Conservation (phyloP, 2,329 filamentous ascomycete genomes). For the Pseudogymnoascus sp. region DNA sequence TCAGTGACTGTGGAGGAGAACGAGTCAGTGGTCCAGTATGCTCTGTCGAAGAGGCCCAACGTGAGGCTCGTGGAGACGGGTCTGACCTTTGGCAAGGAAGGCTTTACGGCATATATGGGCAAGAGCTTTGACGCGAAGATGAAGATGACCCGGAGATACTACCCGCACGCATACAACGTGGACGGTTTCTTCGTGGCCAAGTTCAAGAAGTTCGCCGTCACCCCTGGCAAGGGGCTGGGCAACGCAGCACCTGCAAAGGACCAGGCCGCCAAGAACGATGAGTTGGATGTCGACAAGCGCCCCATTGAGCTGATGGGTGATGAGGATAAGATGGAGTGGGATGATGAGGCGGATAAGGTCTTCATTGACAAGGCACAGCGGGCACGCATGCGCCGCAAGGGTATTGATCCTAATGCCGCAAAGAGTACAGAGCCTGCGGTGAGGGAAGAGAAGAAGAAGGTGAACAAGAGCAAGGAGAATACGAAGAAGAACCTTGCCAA, state of each 20-base stretch:
- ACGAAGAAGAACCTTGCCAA: slow-evolving; percentile 8
- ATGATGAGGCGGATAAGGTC: slow-evolving; percentile 64
- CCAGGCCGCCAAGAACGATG: slow-evolving; percentile 34
- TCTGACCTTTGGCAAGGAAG: slow-evolving; percentile 82
- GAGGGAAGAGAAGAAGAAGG: slow-evolving; percentile 20
- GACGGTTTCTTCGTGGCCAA: slow-evolving; percentile 99
- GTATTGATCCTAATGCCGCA: slow-evolving; percentile 52
- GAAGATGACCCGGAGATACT: slow-evolving; percentile 76
- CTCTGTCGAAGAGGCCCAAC: slow-evolving; percentile 83
- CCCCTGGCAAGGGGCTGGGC: slow-evolving; percentile 43
- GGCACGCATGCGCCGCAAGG: slow-evolving; percentile 66
- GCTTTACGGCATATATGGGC: slow-evolving; percentile 83
- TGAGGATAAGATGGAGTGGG: slow-evolving; percentile 63
- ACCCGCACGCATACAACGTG: slow-evolving; percentile 88
- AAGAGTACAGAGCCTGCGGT: slow-evolving; percentile 9
- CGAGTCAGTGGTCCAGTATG: slow-evolving; percentile 90
- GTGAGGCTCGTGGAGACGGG: slow-evolving; percentile 89
- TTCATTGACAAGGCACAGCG: slow-evolving; percentile 68
- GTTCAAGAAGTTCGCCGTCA: slow-evolving; percentile 84
- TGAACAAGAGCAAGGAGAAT: slow-evolving; percentile 20
- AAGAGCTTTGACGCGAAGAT: slow-evolving; percentile 86
- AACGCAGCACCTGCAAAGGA: slow-evolving; percentile 24
- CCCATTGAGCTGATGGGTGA: slow-evolving; percentile 46
- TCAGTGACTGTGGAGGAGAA: slow-evolving; percentile 91
- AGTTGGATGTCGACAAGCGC: slow-evolving; percentile 57